Evolutionary conservation across 441 rosid genomes (phyloP).

Genomic region (Codiaeum variegatum): DNA sequence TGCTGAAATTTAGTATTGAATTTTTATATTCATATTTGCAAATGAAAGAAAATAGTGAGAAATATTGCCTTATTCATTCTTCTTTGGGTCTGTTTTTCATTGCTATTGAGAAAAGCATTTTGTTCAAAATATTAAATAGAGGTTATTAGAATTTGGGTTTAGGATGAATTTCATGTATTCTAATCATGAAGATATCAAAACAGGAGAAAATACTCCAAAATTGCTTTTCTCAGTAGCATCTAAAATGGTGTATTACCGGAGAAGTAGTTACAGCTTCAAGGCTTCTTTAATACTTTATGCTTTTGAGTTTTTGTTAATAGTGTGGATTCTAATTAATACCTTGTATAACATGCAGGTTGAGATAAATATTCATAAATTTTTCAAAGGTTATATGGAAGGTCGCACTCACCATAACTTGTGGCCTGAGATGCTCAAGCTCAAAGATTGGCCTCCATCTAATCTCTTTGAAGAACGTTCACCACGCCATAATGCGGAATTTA

Average conservation of each 20-base stretch:
- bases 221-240: too few relatives aligned
- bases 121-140: too few relatives aligned
- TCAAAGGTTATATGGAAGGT: constrained; percentile 46
- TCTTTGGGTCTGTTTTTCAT: neutral
- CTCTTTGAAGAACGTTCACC: constrained; percentile 51
- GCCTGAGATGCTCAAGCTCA: constrained; percentile 64
- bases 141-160: too few relatives aligned
- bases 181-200: too few relatives aligned
- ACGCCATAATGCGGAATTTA: constrained; percentile 55
- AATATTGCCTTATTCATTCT: neutral
- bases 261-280: too few relatives aligned
- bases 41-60: neutral
- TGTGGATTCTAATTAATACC: neutral
- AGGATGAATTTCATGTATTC: too few relatives aligned
- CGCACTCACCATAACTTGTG: constrained; percentile 31
- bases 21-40: neutral
- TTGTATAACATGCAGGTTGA: constrained; percentile 31
- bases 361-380: constrained; percentile 48
- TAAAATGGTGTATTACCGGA: too few relatives aligned
- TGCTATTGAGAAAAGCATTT: too few relatives aligned
- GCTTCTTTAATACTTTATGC: neutral
- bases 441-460: constrained; percentile 73
- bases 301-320: neutral
- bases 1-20: neutral
- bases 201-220: too few relatives aligned